Conservation (phyloP, 441 rosid genomes). For the Adansonia grandidieri region DNA sequence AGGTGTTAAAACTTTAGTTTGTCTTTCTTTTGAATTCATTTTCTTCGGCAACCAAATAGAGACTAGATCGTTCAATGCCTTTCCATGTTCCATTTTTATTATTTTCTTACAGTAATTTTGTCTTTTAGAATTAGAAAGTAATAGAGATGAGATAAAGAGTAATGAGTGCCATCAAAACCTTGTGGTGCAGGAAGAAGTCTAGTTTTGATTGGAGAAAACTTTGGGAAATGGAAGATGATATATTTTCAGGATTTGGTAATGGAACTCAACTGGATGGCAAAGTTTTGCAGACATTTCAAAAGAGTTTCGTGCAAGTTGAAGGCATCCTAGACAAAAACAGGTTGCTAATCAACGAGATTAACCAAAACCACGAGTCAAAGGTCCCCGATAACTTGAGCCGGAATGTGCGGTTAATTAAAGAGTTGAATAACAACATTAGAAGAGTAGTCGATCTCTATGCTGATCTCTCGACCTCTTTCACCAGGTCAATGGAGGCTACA, state of each 20-base stretch:
- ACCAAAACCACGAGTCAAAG: constrained; percentile 89
- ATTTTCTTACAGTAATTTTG: background rate
- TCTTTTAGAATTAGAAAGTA: background rate
- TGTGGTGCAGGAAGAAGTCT: constrained; percentile 21
- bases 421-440: constrained; percentile 90
- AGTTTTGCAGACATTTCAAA: constrained; percentile 70
- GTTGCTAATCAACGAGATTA: constrained; percentile 81
- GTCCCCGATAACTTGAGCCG: constrained; percentile 76
- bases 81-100: constrained; percentile 7
- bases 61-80: constrained; percentile 17
- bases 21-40: background rate
- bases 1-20: constrained; percentile 1
- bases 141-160: constrained; percentile 12
- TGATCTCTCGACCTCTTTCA: constrained; percentile 74
- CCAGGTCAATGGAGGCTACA: constrained; percentile 65
- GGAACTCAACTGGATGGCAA: constrained; percentile 68
- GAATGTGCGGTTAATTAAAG: constrained; percentile 84
- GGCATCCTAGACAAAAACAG: constrained; percentile 86
- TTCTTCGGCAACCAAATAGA: constrained; percentile 23
- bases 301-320: constrained; percentile 85
- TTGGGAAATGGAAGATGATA: constrained; percentile 66
- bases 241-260: constrained; percentile 64
- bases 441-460: constrained; percentile 88
- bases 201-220: constrained; percentile 39
- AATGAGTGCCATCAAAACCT: background rate